Conservation (phyloP, 2,329 filamentous ascomycete genomes). For the Stachybotrys echinatus region DNA sequence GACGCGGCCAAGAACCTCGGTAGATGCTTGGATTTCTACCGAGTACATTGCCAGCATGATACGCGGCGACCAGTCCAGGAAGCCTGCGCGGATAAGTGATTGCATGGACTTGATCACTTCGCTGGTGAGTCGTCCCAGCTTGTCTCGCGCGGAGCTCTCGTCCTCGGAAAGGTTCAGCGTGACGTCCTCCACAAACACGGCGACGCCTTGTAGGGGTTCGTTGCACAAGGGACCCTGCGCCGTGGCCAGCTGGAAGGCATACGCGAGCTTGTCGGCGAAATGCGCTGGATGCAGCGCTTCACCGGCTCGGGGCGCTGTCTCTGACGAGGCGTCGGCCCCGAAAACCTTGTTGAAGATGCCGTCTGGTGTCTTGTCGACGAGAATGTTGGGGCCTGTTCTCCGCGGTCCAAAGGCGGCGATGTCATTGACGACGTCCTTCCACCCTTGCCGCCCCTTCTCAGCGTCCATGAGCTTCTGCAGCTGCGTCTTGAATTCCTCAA, state of each 20-base stretch:
- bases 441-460: slow-evolving; percentile 67
- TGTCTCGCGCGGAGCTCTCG: slow-evolving; percentile 55
- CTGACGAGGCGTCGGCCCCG: slow-evolving; percentile 24
- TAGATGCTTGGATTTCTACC: slow-evolving; percentile 94
- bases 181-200: slow-evolving; percentile 83
- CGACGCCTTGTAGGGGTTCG: slow-evolving; percentile 89
- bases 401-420: slow-evolving; percentile 89
- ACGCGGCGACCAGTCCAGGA: slow-evolving; percentile 94
- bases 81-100: slow-evolving; percentile 75
- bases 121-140: slow-evolving; percentile 76
- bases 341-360: slow-evolving; percentile 71
- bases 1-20: slow-evolving; percentile 89
- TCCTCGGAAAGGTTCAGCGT: slow-evolving; percentile 51
- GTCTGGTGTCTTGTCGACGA: slow-evolving; percentile 75
- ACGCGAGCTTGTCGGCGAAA: slow-evolving; percentile 83
- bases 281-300: slow-evolving; percentile 56
- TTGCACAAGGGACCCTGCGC: slow-evolving; percentile 85
- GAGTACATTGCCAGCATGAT: slow-evolving; percentile 96
- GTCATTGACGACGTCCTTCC: slow-evolving; percentile 70
- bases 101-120: slow-evolving; percentile 90
- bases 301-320: slow-evolving; percentile 32
- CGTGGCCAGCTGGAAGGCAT: slow-evolving; percentile 91
- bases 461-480: slow-evolving; percentile 64
- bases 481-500: slow-evolving; percentile 71
- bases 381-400: slow-evolving; percentile 78